phyloP scores from a whole-genome alignment of 108 stramenopile species.

The Skeletonema marinoi region DNA sequence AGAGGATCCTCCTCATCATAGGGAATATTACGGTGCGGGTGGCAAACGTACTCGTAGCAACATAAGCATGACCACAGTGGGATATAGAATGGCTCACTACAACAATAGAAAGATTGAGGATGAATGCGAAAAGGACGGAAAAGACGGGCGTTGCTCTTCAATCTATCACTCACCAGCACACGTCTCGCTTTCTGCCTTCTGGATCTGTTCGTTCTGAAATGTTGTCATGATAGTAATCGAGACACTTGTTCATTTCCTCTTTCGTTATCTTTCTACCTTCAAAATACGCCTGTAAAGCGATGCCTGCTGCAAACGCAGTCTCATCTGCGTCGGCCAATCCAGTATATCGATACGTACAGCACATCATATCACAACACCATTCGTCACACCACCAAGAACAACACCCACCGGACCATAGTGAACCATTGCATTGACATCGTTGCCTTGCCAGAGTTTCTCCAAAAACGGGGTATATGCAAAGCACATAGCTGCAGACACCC shows the following conservation, averaged over 20 bases:
- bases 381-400: conserved; percentile 68
- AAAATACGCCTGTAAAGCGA: conserved; percentile 65
- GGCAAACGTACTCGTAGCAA: conserved; percentile 18
- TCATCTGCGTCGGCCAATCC: conserved; percentile 57
- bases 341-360: conserved; percentile 47
- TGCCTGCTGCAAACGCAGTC: conserved; percentile 43
- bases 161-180: conserved; percentile 37
- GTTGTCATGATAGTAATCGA: conserved; percentile 52
- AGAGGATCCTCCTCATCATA: conserved; percentile 41
- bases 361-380: conserved; percentile 47
- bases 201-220: conserved; percentile 52
- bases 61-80: conserved; percentile 18
- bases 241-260: conserved; percentile 55
- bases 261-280: conserved; percentile 47
- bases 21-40: conserved; percentile 35
- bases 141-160: too few relatives aligned
- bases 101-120: neutral
- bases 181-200: conserved; percentile 38
- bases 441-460: conserved; percentile 56
- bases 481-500: conserved; percentile 22
- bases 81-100: conserved; percentile 48
- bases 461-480: conserved; percentile 47
- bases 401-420: conserved; percentile 56
- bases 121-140: neutral
- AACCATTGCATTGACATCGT: conserved; percentile 62